A percentile compares a stretch with the other conserved stretches of the same genome.
Conservation (phyloP, 768 basidiomycete genomes). For the Lactarius akahatsu region DNA sequence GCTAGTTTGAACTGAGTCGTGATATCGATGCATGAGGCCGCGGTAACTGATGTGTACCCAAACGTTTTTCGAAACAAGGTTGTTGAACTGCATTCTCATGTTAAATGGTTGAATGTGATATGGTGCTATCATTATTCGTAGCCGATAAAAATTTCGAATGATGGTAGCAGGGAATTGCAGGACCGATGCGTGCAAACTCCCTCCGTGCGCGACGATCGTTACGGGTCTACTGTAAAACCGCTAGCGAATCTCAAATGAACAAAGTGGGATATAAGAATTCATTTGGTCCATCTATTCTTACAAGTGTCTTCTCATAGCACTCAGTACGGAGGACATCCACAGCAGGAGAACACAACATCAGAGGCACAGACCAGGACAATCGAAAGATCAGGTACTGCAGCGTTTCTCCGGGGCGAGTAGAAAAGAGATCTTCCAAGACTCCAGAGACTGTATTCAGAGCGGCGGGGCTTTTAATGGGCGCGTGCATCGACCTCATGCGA, state of each 20-base stretch:
- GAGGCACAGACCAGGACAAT: background rate
- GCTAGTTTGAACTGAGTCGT: too few species aligned
- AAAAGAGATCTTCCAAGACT: background rate
- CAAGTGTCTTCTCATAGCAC: background rate
- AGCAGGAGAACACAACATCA: background rate
- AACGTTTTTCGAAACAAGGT: too few species aligned
- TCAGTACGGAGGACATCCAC: background rate
- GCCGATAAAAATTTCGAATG: too few species aligned
- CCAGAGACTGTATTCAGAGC: background rate
- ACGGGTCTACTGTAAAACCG: background rate
- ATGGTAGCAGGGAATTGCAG: too few species aligned
- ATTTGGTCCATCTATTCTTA: background rate
- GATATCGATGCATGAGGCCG: too few species aligned
- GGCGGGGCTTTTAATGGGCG: background rate
- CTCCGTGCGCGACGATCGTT: background rate
- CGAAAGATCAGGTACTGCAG: background rate
- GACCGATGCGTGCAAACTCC: too few species aligned
- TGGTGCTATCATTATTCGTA: too few species aligned
- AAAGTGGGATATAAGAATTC: background rate
- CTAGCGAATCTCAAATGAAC: background rate
- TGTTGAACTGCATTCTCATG: too few species aligned
- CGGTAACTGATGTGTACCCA: too few species aligned
- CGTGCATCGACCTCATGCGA: background rate
- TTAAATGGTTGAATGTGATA: too few species aligned
- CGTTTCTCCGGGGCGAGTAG: background rate